Conservation (phyloP, 192 early-diverging fungal genomes). For the Fimicolochytrium jonesii region DNA sequence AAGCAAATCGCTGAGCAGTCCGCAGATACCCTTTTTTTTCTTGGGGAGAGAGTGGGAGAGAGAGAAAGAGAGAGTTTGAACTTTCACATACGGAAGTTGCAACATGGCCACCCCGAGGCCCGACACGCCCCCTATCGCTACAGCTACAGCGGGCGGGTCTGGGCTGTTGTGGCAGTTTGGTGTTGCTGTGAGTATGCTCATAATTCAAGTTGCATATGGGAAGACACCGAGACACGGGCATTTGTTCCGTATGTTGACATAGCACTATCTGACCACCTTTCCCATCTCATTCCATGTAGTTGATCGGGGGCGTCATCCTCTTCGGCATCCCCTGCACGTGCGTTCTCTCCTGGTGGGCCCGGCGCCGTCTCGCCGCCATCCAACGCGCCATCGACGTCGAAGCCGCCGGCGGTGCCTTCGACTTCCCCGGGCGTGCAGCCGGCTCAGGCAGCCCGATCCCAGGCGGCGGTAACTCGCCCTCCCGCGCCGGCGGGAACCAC, state of each 20-base stretch:
- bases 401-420: background rate
- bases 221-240: background rate
- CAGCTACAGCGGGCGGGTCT: background rate
- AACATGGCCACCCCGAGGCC: no score
- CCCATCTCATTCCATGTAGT: background rate
- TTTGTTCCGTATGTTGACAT: background rate
- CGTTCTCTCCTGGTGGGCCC: slow-evolving; percentile 23
- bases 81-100: no score
- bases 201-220: background rate
- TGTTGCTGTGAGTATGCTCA: slow-evolving; percentile 10
- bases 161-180: slow-evolving; percentile 29
- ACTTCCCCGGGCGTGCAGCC: background rate
- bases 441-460: background rate
- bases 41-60: no score
- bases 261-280: background rate
- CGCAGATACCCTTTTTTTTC: no score
- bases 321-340: slow-evolving; percentile 25
- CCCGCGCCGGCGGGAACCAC: background rate
- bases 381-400: background rate
- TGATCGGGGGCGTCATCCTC: slow-evolving; percentile 19
- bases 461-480: background rate
- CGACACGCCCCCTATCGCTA: background rate
- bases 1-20: no score
- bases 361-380: slow-evolving; percentile 1
- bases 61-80: no score